These are phyloP conservation scores for Globisporangium nagaii DNA, from an alignment of 352 stramenopile species.

Conservation along the genomic window DNA sequence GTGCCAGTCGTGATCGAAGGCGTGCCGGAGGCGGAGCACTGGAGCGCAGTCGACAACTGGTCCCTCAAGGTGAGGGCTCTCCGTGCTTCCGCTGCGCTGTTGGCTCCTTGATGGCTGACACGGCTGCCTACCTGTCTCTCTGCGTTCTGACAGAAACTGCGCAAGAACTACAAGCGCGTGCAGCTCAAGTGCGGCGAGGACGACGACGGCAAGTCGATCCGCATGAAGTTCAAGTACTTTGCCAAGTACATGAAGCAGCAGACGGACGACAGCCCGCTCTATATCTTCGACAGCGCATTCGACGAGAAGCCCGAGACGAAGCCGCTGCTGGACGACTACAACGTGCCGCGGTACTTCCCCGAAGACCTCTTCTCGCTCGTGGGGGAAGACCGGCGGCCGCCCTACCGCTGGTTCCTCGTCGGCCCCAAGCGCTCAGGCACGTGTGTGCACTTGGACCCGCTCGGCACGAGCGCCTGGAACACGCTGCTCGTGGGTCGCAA, in stretches of 20 bases:
- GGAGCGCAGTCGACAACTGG: conserved; percentile 70
- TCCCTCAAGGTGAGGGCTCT: conserved; percentile 67
- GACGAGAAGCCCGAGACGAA: conserved; percentile 80
- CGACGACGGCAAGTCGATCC: conserved; percentile 69
- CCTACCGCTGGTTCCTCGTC: conserved; percentile 96
- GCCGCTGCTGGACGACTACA: conserved; percentile 68
- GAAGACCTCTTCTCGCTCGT: conserved; percentile 84
- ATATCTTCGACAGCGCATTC: conserved; percentile 97
- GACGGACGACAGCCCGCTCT: conserved; percentile 90
- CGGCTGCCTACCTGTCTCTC: no score
- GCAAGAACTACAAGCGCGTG: conserved; percentile 72
- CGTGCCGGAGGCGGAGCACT: conserved; percentile 73
- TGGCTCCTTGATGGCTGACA: not conserved
- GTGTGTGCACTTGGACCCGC: conserved; percentile 94
- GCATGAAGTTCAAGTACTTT: conserved; percentile 84
- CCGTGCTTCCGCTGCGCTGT: no score
- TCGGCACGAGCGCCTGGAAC: conserved; percentile 96
- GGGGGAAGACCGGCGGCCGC: conserved; percentile 81
- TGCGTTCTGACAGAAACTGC: conserved; percentile 42
- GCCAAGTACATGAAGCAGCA: conserved; percentile 65
- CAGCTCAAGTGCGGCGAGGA: conserved; percentile 80
- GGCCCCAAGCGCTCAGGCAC: conserved; percentile 90
- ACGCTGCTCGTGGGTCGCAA: conserved; percentile 92
- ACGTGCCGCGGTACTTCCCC: conserved; percentile 71
- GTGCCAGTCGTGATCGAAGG: conserved; percentile 82